These are phyloP conservation scores for Grosmannia clavigera DNA, from an alignment of 2,329 filamentous ascomycete genomes.

Conservation along the genomic window DNA sequence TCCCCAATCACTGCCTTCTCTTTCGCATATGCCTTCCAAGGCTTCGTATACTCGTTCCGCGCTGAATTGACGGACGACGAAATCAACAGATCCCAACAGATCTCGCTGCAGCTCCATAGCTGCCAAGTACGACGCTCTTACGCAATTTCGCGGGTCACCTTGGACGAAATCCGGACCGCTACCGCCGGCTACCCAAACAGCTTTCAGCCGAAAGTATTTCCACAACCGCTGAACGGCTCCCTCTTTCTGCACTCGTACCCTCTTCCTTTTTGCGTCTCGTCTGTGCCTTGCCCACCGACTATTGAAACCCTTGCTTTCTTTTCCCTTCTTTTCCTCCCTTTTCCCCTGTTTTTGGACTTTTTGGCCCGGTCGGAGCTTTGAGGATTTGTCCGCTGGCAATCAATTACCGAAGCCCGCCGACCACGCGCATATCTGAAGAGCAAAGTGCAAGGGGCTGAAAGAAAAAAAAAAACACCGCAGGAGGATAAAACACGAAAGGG, in stretches of 20 bases:
- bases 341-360: neutral
- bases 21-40: neutral
- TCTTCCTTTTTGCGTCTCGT: neutral
- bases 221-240: neutral
- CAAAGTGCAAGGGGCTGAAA: neutral
- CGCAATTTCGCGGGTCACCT: slow-evolving; percentile 1
- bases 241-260: neutral
- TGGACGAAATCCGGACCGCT: neutral
- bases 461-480: neutral
- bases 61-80: neutral
- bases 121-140: neutral
- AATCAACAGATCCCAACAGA: neutral
- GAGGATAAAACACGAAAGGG: neutral
- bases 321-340: neutral
- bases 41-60: neutral
- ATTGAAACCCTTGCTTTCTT: neutral
- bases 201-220: neutral
- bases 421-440: neutral
- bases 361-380: neutral
- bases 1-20: neutral
- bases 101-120: neutral
- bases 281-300: neutral
- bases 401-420: neutral
- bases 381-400: neutral
- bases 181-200: slow-evolving; percentile 1